Percentiles rank a stretch among this genome's conserved stretches.
Conservation (phyloP, 768 basidiomycete genomes). For the Tylopilus intermedius region DNA sequence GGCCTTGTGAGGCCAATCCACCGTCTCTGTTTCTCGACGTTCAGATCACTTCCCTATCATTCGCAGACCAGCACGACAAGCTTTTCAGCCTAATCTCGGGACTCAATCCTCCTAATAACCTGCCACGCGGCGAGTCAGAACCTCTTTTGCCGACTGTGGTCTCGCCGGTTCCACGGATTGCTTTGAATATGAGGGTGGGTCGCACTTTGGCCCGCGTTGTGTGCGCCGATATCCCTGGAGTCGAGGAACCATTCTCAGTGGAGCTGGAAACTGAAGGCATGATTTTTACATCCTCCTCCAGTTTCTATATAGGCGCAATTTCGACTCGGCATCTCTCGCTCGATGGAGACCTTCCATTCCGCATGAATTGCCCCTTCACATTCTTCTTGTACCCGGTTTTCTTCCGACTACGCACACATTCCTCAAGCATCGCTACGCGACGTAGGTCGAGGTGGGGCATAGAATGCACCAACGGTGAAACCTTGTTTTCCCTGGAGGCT, state of each 20-base stretch:
- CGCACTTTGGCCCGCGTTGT: slow-evolving; percentile 48
- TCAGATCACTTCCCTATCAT: slow-evolving; percentile 40
- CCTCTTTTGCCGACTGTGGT: slow-evolving; percentile 29
- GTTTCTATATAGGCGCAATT: slow-evolving; percentile 33
- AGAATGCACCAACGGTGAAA: slow-evolving; percentile 41
- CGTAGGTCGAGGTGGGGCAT: slow-evolving; percentile 30
- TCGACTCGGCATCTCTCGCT: slow-evolving; percentile 13
- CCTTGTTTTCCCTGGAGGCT: slow-evolving; percentile 54
- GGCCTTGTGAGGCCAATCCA: slow-evolving; percentile 50
- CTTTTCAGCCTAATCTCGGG: slow-evolving; percentile 37
- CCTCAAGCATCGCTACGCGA: slow-evolving; percentile 19
- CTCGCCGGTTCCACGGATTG: slow-evolving; percentile 46
- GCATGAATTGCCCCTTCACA: slow-evolving; percentile 40
- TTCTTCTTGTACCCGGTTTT: slow-evolving; percentile 49
- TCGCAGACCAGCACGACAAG: slow-evolving; percentile 52
- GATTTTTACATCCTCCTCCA: slow-evolving; percentile 37
- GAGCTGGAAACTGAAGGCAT: slow-evolving; percentile 58
- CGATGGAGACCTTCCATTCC: slow-evolving; percentile 40
- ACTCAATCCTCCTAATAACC: slow-evolving; percentile 15
- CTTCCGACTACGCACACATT: slow-evolving; percentile 44
- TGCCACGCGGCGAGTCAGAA: neutral
- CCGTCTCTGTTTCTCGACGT: slow-evolving; percentile 49
- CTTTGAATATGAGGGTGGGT: slow-evolving; percentile 46
- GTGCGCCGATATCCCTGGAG: slow-evolving; percentile 35
- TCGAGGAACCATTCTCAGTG: slow-evolving; percentile 45